phyloP scores from a whole-genome alignment of 371 early-diverging fungal species.

The Batrachochytrium dendrobatidis region DNA sequence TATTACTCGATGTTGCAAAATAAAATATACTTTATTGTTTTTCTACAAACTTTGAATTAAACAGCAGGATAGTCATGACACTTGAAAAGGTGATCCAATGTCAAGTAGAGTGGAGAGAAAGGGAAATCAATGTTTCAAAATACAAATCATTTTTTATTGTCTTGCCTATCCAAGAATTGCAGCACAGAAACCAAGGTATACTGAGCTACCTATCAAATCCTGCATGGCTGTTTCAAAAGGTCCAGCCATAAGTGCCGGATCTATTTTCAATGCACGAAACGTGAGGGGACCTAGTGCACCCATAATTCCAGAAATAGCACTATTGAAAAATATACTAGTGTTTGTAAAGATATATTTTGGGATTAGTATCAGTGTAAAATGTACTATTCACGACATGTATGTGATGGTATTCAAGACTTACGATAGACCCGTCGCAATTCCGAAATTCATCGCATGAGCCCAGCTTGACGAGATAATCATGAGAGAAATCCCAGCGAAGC shows the following conservation, averaged over 20 bases:
- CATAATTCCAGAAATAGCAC: conserved; percentile 21
- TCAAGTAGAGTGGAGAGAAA: too few species aligned
- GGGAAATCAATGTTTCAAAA: too few species aligned
- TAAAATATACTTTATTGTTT: too few species aligned
- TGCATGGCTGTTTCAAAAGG: conserved; percentile 40
- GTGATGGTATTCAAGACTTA: too few species aligned
- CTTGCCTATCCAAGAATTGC: not conserved
- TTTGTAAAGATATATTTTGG: not conserved
- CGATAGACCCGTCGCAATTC: conserved; percentile 22
- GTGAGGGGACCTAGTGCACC: conserved; percentile 26
- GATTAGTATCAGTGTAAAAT: not conserved
- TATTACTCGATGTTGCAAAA: too few species aligned
- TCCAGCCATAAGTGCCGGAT: conserved; percentile 37
- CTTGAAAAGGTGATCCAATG: too few species aligned
- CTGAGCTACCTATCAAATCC: conserved; percentile 28
- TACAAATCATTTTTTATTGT: too few species aligned
- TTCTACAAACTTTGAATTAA: too few species aligned
- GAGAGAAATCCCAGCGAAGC: conserved; percentile 11
- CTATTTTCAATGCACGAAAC: conserved; percentile 24
- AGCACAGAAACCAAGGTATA: conserved; percentile 16
- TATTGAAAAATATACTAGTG: conserved; percentile 13
- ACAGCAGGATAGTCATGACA: too few species aligned
- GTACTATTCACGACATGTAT: too few species aligned
- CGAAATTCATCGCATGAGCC: conserved; percentile 16
- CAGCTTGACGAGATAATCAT: conserved; percentile 13